Conservation (phyloP, 371 early-diverging fungal genomes). For the Dipsacomyces acuminosporus region DNA sequence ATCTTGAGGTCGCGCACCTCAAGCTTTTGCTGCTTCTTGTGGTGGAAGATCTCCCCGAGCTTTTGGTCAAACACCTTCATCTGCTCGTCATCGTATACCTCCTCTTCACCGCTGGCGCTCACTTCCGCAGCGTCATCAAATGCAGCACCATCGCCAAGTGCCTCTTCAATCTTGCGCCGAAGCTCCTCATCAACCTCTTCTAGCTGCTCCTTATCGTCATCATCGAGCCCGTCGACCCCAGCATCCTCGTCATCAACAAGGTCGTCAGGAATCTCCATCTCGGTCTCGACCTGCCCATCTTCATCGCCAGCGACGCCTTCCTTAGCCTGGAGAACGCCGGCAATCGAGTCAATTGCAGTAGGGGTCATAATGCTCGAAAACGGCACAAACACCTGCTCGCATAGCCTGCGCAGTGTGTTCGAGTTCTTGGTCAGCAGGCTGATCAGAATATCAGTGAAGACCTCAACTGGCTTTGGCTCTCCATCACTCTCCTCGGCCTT, state of each 20-base stretch:
- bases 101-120: constrained; percentile 54
- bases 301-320: constrained; percentile 55
- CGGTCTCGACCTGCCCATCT: constrained; percentile 55
- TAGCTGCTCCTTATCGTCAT: constrained; percentile 27
- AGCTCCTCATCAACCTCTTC: constrained; percentile 62
- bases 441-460: constrained; percentile 84
- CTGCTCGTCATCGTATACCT: constrained; percentile 77
- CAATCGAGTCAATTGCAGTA: constrained; percentile 68
- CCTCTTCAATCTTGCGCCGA: constrained; percentile 60
- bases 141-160: constrained; percentile 51
- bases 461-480: constrained; percentile 77
- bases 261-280: constrained; percentile 46
- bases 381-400: constrained; percentile 77
- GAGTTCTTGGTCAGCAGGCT: constrained; percentile 84
- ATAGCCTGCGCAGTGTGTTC: constrained; percentile 64
- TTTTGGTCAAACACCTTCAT: constrained; percentile 92
- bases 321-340: constrained; percentile 60
- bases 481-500: constrained; percentile 23
- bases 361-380: constrained; percentile 72
- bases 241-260: constrained; percentile 46
- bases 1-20: constrained; percentile 59
- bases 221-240: constrained; percentile 36
- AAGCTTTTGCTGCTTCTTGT: constrained; percentile 64
- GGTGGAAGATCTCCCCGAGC: constrained; percentile 77
- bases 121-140: constrained; percentile 52